phyloP scores from a whole-genome alignment of 129 eudicot genomes.

The Centrapalus pauciflorus region DNA sequence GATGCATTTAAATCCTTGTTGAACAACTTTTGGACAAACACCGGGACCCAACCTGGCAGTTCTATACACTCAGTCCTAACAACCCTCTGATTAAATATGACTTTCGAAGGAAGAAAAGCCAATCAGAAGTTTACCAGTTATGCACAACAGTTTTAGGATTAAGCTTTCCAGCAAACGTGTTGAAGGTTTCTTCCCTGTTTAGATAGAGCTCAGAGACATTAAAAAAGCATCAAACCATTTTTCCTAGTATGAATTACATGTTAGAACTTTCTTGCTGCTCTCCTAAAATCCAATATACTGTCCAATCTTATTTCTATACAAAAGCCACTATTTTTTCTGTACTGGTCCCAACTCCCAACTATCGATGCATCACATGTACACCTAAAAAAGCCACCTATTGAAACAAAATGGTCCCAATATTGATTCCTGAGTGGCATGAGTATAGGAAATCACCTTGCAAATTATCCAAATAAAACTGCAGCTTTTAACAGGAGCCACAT shows the following conservation, averaged over 20 bases:
- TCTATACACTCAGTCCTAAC: slow-evolving; percentile 28
- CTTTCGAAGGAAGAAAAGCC: not conserved
- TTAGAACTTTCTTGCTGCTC: not conserved
- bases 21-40: slow-evolving; percentile 83
- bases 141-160: slow-evolving; percentile 86
- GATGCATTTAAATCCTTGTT: slow-evolving; percentile 79
- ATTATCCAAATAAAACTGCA: no score
- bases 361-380: no score
- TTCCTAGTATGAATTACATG: not conserved
- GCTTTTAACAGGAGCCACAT: no score
- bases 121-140: slow-evolving; percentile 60
- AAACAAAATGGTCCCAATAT: no score
- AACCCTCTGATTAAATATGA: not conserved
- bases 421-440: no score
- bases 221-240: not conserved
- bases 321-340: no score
- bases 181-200: slow-evolving; percentile 94
- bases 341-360: no score
- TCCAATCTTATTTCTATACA: no score
- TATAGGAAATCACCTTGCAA: no score
- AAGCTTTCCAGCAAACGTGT: slow-evolving; percentile 57
- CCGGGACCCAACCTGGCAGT: slow-evolving; percentile 75
- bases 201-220: not conserved
- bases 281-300: not conserved
- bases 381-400: no score